Base-by-base conservation (phyloP, 2,329 filamentous ascomycete genomes). In the Trichophyton equinum region DNA sequence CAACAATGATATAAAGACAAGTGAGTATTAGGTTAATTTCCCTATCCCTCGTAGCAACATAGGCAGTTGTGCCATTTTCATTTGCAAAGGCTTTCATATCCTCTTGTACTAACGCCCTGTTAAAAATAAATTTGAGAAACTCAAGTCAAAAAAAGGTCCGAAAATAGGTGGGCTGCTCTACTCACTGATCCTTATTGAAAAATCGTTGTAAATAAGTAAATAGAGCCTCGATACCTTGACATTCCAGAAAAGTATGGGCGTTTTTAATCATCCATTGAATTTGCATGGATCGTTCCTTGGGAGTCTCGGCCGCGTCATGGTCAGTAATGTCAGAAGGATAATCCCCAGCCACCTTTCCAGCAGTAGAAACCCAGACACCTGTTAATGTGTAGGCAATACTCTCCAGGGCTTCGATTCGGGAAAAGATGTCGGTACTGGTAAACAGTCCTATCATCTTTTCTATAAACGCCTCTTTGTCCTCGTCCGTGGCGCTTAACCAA, bases 311-410 rank as follows among this genome's bases (percentile, higher is more conserved):
- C 65, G 75, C 71, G 61, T 71, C 66, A 62, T 77, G 65, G 62
- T 73, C 69, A 58, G 70, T 67, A 3, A 69, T 62, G 58, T 74
- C 65, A n/a, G 66, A 57, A 36, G 66, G 66, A 57, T 72, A 70
- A 58, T 72, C 68, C 60, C 71, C 64, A 33, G 67, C 63, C 38
- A 66, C 64, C 49, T 69, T 70, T 33, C 83, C 81, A 36, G 85
- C 85, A 9, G 85, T 89, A 57, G 85, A 78, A 2, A 79, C 81
- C 88, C 88, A 91, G 40, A 85, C 78, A 1, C 88, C 88, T 4
- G 89, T 78, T 13, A 86, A 76, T 27, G 88, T 66, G 64, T 80
- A 81, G 63, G 75, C 77, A 57, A 80, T 65, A 36, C 69, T 73
- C 63, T 78, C 76, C 40, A 80, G 65, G 7, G 75, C 74, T 64